A percentile compares a stretch with the other conserved stretches of the same genome.
phyloP scores from a whole-genome alignment of 2,329 filamentous ascomycete species.

The Eurotiales sp. region DNA sequence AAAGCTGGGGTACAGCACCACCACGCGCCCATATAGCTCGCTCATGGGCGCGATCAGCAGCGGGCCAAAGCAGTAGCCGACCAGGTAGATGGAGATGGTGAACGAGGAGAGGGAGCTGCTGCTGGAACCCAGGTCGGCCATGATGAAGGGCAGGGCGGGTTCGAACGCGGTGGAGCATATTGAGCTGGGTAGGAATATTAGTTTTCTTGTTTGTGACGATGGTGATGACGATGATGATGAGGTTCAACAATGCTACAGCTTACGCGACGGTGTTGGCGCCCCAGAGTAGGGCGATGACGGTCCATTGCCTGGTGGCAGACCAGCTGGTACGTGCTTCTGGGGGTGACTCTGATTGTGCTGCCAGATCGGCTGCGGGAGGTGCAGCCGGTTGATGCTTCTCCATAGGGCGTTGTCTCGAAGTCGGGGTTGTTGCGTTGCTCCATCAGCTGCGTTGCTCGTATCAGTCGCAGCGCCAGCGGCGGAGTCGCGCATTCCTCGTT shows the following conservation, averaged over 20 bases:
- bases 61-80: slow-evolving; percentile 54
- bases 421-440: too few relatives aligned
- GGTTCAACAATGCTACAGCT: too few relatives aligned
- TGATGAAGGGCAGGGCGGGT: not conserved
- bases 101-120: not conserved
- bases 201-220: too few relatives aligned
- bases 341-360: not conserved
- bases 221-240: too few relatives aligned
- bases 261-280: slow-evolving; percentile 1
- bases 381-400: not conserved
- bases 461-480: too few relatives aligned
- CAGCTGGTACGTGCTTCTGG: slow-evolving; percentile 1
- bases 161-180: slow-evolving; percentile 1
- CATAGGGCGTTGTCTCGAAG: too few relatives aligned
- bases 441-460: too few relatives aligned
- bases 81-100: not conserved
- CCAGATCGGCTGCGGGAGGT: not conserved
- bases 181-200: too few relatives aligned
- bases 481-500: too few relatives aligned
- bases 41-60: slow-evolving; percentile 32
- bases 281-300: slow-evolving; percentile 1
- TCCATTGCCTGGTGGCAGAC: slow-evolving; percentile 2
- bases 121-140: not conserved
- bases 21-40: slow-evolving; percentile 33
- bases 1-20: slow-evolving; percentile 18